A percentile compares a stretch with the other conserved stretches of the same genome.
Conservation (phyloP, 1,139 yeast species). For the Yueomyces sp. region DNA sequence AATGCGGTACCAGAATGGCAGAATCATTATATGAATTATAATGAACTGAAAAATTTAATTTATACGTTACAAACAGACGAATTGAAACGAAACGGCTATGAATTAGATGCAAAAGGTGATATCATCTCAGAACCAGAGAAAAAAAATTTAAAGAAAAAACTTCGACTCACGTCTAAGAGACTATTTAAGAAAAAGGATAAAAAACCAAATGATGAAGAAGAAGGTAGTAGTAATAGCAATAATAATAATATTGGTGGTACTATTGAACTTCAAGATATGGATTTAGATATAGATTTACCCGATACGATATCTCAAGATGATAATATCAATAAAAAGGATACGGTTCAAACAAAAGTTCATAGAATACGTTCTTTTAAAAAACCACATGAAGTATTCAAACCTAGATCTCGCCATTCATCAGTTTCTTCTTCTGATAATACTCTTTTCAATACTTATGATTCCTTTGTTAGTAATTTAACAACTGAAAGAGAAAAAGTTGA, state of each 20-base stretch:
- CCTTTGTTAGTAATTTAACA: constrained; percentile 42
- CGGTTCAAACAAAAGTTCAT: neutral
- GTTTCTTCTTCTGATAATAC: constrained; percentile 14
- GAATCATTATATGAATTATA: constrained; percentile 53
- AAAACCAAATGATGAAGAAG: too few relatives aligned
- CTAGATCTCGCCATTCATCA: constrained; percentile 12
- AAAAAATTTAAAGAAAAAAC: constrained; percentile 1
- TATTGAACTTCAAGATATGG: constrained; percentile 18
- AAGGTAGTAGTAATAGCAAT: neutral
- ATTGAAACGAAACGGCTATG: constrained; percentile 24
- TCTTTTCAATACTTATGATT: constrained; percentile 21
- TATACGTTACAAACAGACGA: constrained; percentile 53
- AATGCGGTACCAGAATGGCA: constrained; percentile 75
- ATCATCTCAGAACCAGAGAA: neutral
- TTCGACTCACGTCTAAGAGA: neutral
- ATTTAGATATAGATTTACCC: constrained; percentile 1
- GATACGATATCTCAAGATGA: neutral
- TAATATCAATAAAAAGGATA: too few relatives aligned
- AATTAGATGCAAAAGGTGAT: neutral
- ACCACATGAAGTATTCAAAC: neutral
- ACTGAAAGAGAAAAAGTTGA: constrained; percentile 50
- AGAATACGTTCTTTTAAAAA: neutral
- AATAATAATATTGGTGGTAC: constrained; percentile 14
- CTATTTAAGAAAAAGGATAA: constrained; percentile 1
- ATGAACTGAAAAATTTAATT: constrained; percentile 48